Conservation (phyloP, 73 alveolate genomes). For the Symbiodinium natans region DNA sequence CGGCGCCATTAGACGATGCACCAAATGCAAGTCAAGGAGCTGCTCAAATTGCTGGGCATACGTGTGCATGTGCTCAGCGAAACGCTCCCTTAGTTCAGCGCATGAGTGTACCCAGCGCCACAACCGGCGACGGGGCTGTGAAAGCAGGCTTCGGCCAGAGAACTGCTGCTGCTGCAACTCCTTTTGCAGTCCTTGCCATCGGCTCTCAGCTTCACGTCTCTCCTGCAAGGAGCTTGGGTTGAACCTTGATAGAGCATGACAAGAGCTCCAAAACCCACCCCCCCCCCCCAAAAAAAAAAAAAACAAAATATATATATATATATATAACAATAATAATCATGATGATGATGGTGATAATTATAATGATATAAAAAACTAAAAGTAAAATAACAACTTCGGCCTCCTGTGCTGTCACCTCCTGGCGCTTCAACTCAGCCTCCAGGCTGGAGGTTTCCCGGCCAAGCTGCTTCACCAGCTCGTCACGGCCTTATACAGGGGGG, state of each 20-base stretch:
- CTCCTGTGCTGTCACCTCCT: slow-evolving; percentile 30
- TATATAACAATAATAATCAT: too few relatives aligned
- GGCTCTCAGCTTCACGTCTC: slow-evolving; percentile 59
- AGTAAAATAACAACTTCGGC: not conserved
- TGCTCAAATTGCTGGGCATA: slow-evolving; percentile 57
- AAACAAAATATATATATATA: too few relatives aligned
- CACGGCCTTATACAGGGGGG: slow-evolving; percentile 26
- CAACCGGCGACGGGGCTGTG: not conserved
- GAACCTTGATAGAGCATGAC: not conserved
- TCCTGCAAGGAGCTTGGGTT: slow-evolving; percentile 19
- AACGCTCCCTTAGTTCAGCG: slow-evolving; percentile 27
- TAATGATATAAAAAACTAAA: not conserved
- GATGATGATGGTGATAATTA: not conserved
- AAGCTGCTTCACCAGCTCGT: slow-evolving; percentile 65
- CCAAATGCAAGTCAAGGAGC: too few relatives aligned
- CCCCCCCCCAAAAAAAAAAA: too few relatives aligned
- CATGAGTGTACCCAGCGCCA: not conserved
- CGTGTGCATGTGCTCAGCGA: slow-evolving; percentile 68
- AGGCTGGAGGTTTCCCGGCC: slow-evolving; percentile 7
- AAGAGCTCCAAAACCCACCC: too few relatives aligned
- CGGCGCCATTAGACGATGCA: too few relatives aligned
- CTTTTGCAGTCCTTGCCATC: slow-evolving; percentile 16
- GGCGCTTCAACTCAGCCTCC: slow-evolving; percentile 22
- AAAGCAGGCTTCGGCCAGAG: not conserved
- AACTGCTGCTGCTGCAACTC: slow-evolving; percentile 88